Conservation (phyloP, 2,329 filamentous ascomycete species). For the Hymenoscyphus salicellus region DNA sequence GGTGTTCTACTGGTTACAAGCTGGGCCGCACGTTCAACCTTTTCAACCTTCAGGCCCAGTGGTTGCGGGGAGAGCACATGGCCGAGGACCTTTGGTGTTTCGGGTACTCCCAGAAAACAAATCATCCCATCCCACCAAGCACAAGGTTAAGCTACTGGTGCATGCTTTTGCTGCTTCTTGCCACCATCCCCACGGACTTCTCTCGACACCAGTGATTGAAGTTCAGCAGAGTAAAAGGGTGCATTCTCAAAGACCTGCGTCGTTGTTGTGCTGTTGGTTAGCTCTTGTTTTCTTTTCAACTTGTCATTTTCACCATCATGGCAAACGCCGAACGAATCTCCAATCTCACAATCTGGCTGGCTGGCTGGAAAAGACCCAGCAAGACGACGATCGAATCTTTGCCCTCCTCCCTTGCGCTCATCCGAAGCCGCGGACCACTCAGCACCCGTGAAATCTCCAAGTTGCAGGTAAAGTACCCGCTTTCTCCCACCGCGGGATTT, state of each 20-base stretch:
- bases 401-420: not conserved
- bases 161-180: not conserved
- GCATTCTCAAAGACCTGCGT: not conserved
- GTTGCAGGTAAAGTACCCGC: not conserved
- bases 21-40: not conserved
- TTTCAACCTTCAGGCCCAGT: not conserved
- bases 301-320: not conserved
- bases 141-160: not conserved
- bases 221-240: not conserved
- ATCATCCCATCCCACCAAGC: not conserved
- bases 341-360: not conserved
- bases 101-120: not conserved
- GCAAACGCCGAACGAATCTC: not conserved
- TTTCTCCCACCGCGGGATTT: not conserved
- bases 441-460: not conserved
- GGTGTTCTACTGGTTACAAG: not conserved
- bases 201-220: not conserved
- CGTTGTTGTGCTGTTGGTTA: too few relatives aligned
- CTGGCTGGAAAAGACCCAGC: not conserved
- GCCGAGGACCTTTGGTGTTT: not conserved
- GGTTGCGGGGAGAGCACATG: conserved; percentile 1
- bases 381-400: not conserved
- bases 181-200: not conserved
- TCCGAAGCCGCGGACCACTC: conserved; percentile 1
- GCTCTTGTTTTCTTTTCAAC: too few relatives aligned